phyloP scores from a whole-genome alignment of 108 stramenopile genomes.

The Skeletonema costatum region DNA sequence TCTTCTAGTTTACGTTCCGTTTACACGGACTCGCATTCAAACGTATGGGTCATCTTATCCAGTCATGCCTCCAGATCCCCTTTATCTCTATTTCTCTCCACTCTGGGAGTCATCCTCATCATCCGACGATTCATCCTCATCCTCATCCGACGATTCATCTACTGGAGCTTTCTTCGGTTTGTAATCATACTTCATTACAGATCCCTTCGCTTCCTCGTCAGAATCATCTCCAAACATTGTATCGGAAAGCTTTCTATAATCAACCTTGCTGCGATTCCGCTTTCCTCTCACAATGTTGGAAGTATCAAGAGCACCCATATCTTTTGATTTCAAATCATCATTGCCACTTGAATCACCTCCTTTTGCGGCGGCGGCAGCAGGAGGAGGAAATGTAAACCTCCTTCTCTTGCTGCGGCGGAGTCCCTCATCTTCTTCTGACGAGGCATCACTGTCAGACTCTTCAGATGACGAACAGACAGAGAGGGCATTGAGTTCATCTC shows the following conservation, averaged over 20 bases:
- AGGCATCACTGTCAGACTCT: slow-evolving; percentile 22
- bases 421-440: background rate
- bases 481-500: slow-evolving; percentile 72
- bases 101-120: slow-evolving; percentile 19
- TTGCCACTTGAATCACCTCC: background rate
- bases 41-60: too few species aligned
- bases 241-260: slow-evolving; percentile 81
- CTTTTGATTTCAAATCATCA: slow-evolving; percentile 14
- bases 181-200: slow-evolving; percentile 20
- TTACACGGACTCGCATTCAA: too few species aligned
- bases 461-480: slow-evolving; percentile 37
- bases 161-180: slow-evolving; percentile 7
- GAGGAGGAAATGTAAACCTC: background rate
- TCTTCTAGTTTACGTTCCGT: too few species aligned
- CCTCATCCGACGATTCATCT: slow-evolving; percentile 7
- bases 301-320: slow-evolving; percentile 63
- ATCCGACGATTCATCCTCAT: slow-evolving; percentile 20
- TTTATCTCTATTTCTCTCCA: background rate
- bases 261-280: slow-evolving; percentile 68
- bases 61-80: background rate
- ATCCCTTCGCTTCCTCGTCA: slow-evolving; percentile 49
- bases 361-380: background rate
- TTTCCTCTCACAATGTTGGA: slow-evolving; percentile 83
- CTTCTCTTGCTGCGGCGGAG: slow-evolving; percentile 17
- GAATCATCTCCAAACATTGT: slow-evolving; percentile 77